Base-by-base conservation (phyloP, 2,329 filamentous ascomycete species). In the Dothistroma septosporum region DNA sequence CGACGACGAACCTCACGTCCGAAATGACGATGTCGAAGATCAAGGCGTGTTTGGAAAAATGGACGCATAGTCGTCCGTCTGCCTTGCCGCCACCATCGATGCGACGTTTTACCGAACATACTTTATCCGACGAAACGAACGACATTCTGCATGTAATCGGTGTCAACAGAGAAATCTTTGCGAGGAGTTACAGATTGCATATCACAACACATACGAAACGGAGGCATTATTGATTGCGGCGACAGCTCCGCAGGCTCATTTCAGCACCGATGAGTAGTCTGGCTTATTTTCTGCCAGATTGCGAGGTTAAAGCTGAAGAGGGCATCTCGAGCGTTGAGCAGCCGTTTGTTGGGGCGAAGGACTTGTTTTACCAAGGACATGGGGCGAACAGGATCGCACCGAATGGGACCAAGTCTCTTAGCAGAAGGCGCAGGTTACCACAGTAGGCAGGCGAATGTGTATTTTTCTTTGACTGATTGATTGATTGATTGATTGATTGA, bases 1-100 rank as follows among this genome's bases (percentile, higher is more conserved):
- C 21, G 72, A 73, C 48, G 68, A 73, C 57, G 70, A 77, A 56
- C 71, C 72, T 53, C 72, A 65, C 63, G 84, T 55, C 84, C 88
- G 64, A 88, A 87, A 75, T 47, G 68, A 95, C 69, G 92, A 96
- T 69, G 92, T 96, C 64, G 93, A 97, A 67, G 92, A 97, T 67
- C 58, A 60, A 16, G 92, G 92, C 72, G 89, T 97, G 70, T 99
- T 99, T 80, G 92, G 92, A 60, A 86, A 86, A 68, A 97, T 97
- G 93, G 94, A 99, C 77, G 91, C 96, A 76, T 94, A 50, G 57
- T 28, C 58, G 50, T 32, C 31, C 46, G 5, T 32, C 19, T 19
- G 22, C 14, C 48, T 41, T 7, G 48, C 21, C 24, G 9, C 54
- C 48, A 14, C 16, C 19, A 16, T 44, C 41, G 9, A 44, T 44